Evolutionary conservation across 441 rosid genomes (phyloP), one percentile per base, ranked within the genome.

Genomic region (Gossypium schwendimanii): DNA sequence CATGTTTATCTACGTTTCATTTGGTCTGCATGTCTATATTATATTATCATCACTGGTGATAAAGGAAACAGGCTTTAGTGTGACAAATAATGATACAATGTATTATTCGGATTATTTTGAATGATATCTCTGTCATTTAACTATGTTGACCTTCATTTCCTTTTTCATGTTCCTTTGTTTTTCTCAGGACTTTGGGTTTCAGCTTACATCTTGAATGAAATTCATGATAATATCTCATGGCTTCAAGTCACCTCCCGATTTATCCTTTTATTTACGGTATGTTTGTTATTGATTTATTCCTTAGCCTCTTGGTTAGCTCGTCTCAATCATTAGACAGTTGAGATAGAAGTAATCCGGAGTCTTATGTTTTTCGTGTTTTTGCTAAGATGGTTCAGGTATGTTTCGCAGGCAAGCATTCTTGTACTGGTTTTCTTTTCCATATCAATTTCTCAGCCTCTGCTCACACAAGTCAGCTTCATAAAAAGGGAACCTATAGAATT

Each of bases 161-260:
- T 61, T 36, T 71, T n/a, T 54, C 69, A 15, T 70, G 31, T 50
- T 47, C 36, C 36, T 67, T 47, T 74, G 50, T 39, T 15, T 24
- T 63, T 75, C 58, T 78, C 90, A 89, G 94, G 87, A 69, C 72
- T 83, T 36, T 94, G 97, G 97, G 77, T 87, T 59, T 78, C 77
- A 74, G 87, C 98, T 10, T 94, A 81, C 75, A 60, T 86, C 75
- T 75, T 89, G 82, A 89, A 91, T 76, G 98, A 94, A 85, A 71
- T 86, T 75, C 84, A 73, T 49, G 88, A 84, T 2, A 73, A 87
- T 17, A 78, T 86, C 71, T 69, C 83, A 31, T 86, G 90, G 94
- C 95, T 94, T 77, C 98, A 90, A 80, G 94, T 86, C 70, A 59
- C 86, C 74, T 90, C 97, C 79, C 89, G 97, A 84, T 90, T 88